phyloP scores from a whole-genome alignment of 2,329 filamentous ascomycete species.

The Furcasterigmium furcatum region DNA sequence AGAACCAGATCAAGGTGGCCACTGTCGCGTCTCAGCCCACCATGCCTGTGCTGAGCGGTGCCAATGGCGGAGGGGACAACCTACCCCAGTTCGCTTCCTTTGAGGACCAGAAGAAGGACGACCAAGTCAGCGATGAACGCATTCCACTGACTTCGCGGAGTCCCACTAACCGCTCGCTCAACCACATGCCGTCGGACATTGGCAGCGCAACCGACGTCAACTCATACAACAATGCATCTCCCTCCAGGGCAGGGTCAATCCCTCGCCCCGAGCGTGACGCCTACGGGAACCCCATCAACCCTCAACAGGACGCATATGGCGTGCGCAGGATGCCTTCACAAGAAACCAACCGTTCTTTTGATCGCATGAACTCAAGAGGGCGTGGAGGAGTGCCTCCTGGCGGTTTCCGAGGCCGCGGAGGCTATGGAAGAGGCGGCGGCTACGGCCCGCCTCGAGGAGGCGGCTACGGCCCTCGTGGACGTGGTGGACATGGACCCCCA shows the following conservation, averaged over 20 bases:
- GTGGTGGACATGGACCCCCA: slow-evolving; percentile 45
- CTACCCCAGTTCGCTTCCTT: slow-evolving; percentile 60
- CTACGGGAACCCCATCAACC: slow-evolving; percentile 57
- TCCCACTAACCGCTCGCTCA: slow-evolving; percentile 55
- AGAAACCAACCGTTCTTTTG: slow-evolving; percentile 18
- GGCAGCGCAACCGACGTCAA: slow-evolving; percentile 28
- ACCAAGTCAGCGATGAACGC: slow-evolving; percentile 63
- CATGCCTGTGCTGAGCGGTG: slow-evolving; percentile 53
- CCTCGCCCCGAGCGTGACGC: slow-evolving; percentile 46
- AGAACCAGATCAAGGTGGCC: slow-evolving; percentile 50
- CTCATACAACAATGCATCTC: slow-evolving; percentile 19
- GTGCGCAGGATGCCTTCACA: slow-evolving; percentile 40
- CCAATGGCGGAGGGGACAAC: slow-evolving; percentile 47
- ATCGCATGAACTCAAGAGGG: slow-evolving; percentile 48
- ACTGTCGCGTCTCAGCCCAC: slow-evolving; percentile 51
- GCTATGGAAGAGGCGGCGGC: slow-evolving; percentile 37
- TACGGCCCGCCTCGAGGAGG: slow-evolving; percentile 26
- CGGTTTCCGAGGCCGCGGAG: slow-evolving; percentile 41
- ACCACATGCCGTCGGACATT: slow-evolving; percentile 35
- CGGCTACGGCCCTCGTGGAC: slow-evolving; percentile 16
- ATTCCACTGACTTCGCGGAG: slow-evolving; percentile 67
- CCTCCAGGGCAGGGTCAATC: slow-evolving; percentile 36
- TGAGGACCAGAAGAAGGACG: slow-evolving; percentile 63
- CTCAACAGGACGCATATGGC: slow-evolving; percentile 40
- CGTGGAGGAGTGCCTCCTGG: slow-evolving; percentile 39